These are phyloP conservation scores for Backusella australiensis DNA, from an alignment of 192 early-diverging fungal species.

Conservation along the genomic window DNA sequence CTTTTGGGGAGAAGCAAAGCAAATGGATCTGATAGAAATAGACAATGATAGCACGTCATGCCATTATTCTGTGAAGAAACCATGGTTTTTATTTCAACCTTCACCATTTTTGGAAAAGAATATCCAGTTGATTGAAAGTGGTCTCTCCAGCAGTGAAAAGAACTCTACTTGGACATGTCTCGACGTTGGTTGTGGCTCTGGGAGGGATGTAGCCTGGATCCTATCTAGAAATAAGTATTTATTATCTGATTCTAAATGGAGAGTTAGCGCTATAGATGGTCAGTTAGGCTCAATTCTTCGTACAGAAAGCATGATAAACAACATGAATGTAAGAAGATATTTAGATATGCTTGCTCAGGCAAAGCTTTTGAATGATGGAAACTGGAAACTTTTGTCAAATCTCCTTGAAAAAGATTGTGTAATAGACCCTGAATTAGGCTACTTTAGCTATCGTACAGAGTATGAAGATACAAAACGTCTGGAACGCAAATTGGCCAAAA, in stretches of 20 bases:
- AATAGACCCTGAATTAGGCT: conserved; percentile 6
- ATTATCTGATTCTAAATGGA: conserved; percentile 22
- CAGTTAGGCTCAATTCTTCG: conserved; percentile 13
- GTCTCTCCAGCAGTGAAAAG: not conserved
- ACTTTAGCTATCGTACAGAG: conserved; percentile 24
- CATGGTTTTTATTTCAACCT: conserved; percentile 31
- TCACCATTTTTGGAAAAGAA: conserved; percentile 26
- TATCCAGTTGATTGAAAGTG: conserved; percentile 28
- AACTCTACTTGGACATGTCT: conserved; percentile 19
- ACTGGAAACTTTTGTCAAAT: conserved; percentile 16
- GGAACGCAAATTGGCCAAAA: not conserved
- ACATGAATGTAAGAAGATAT: conserved; percentile 1
- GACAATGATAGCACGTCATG: not conserved
- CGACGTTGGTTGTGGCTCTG: conserved; percentile 43
- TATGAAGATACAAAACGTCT: conserved; percentile 7
- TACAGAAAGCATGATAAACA: conserved; percentile 16
- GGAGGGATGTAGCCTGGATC: conserved; percentile 38
- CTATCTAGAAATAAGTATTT: conserved; percentile 11
- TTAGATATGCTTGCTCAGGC: conserved; percentile 18
- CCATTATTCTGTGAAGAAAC: conserved; percentile 8
- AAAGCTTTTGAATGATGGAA: conserved; percentile 30
- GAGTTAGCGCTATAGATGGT: conserved; percentile 29
- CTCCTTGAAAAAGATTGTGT: conserved; percentile 2
- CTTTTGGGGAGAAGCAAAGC: conserved; percentile 13
- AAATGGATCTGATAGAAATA: not conserved